A percentile compares a stretch with the other conserved stretches of the same genome.
phyloP scores from a whole-genome alignment of 345 rosid species.

The Corymbia maculata region DNA sequence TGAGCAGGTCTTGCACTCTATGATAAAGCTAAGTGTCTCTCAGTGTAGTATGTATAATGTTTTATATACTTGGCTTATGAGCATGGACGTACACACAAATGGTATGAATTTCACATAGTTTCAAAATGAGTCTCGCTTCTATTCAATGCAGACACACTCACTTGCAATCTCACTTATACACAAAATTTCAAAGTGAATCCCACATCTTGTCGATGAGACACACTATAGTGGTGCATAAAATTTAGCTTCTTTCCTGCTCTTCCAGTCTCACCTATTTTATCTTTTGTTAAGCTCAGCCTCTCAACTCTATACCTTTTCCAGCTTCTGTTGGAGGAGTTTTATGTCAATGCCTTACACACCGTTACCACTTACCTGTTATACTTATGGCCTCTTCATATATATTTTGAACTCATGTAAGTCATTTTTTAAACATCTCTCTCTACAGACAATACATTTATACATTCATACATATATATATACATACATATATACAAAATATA shows the following conservation, averaged over 20 bases:
- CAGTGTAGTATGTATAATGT: background rate
- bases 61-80: background rate
- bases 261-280: background rate
- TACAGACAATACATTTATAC: too few species aligned
- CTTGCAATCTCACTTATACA: background rate
- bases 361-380: background rate
- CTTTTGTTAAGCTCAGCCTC: background rate
- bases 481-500: too few species aligned
- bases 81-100: background rate
- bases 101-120: background rate
- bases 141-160: background rate
- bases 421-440: background rate
- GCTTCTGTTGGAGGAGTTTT: background rate
- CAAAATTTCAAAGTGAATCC: background rate
- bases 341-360: background rate
- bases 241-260: background rate
- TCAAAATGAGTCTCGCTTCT: background rate
- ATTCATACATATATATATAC: too few species aligned
- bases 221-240: background rate
- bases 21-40: background rate
- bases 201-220: background rate
- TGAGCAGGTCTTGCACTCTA: constrained; percentile 53
- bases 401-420: background rate
- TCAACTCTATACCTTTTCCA: background rate
- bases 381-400: background rate